Evolutionary conservation across 164 flowering plant genomes (phyloP).

Genomic region (Akebia trifoliata): DNA sequence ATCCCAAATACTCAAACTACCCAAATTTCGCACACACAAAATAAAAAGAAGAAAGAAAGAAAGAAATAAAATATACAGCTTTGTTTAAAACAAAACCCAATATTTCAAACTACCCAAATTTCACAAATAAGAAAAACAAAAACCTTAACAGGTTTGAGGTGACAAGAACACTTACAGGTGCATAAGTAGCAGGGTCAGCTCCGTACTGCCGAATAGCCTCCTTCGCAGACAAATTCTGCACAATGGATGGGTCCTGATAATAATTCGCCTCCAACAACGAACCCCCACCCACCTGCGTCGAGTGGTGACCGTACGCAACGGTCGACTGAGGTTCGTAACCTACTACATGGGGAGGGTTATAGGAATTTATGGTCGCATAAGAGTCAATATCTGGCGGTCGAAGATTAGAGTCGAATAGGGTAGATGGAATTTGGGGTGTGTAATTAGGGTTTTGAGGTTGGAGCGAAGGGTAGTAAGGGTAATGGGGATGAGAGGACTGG

Average conservation of each 20-base stretch:
- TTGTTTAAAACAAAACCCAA: no score
- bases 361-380: not conserved
- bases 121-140: no score
- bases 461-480: not conserved
- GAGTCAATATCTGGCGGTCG: not conserved
- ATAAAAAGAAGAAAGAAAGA: no score
- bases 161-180: slow-evolving; percentile 10
- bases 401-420: not conserved
- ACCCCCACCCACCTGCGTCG: slow-evolving; percentile 7
- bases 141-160: no score
- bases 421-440: not conserved
- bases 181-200: slow-evolving; percentile 4
- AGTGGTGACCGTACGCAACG: not conserved
- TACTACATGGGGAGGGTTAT: not conserved
- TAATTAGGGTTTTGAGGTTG: slow-evolving; percentile 1
- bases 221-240: slow-evolving; percentile 8
- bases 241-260: not conserved
- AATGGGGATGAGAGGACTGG: not conserved
- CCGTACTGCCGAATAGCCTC: slow-evolving; percentile 15
- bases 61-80: no score
- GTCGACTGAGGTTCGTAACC: slow-evolving; percentile 11
- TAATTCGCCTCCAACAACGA: slow-evolving; percentile 2
- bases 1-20: no score
- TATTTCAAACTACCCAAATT: no score
- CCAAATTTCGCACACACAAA: no score